Base-by-base conservation (phyloP, 192 early-diverging fungal species). In the Rhizophagus prolifer region DNA sequence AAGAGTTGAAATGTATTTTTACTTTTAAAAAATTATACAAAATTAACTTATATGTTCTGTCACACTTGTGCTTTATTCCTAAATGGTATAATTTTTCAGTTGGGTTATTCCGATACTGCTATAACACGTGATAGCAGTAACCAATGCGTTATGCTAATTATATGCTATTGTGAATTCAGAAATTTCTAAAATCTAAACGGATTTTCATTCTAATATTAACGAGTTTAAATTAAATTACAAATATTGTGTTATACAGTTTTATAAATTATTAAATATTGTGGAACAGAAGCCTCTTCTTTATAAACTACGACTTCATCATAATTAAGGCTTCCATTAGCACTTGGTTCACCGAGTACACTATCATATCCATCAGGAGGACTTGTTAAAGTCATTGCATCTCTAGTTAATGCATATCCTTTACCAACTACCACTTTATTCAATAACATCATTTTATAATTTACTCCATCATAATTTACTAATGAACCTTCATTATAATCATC, bases 231-330 rank as follows among this genome's bases (percentile, higher is more conserved):
- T 54, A 54, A 54, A 21, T 54, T 54, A 54, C 41, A 54, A 54
- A 7, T 21, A 6, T 21, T 54, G 21, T 54, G 50, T 77, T 34
- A 38, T 44, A 16, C 31, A 34, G 23, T 36, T 47, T 63, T 26
- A 50, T 79, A 79, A 30, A 74, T 31, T 26, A 79, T 72, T 58
- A 79, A 59, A 64, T 79, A 79, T 58, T 72, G 62, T 5, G 78
- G 78, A 13, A 74, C 60, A 38, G 75, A 79, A 50, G 78, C 78
- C 8, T 19, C 72, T 65, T 79, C 72, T 34, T 66, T 61, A 61
- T 79, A 79, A 16, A 79, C 78, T 1, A 79, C 78, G 21, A 79
- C 73, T 50, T 79, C 78, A 73, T 79, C 78, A 74, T 79, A 79
- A 54, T 75, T 79, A 21, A 79, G 34, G 34, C 66, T 79, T 2